These are phyloP conservation scores for Blumeria hordei DNA, from an alignment of 2,329 filamentous ascomycete genomes.

Conservation along the genomic window DNA sequence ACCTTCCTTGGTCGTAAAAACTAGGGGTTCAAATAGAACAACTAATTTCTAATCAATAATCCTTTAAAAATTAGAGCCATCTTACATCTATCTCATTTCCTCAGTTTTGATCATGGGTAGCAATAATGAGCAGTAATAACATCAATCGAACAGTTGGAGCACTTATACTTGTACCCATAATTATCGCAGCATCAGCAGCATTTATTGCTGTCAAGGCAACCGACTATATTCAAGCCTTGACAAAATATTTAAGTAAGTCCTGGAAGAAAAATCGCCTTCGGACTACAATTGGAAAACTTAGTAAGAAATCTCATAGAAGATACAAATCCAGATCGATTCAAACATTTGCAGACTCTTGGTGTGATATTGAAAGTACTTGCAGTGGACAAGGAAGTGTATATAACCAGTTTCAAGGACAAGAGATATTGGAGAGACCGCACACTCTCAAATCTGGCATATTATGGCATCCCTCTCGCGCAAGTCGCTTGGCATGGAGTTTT, in stretches of 20 bases:
- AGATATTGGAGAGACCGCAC: background rate
- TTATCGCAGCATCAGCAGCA: constrained; percentile 16
- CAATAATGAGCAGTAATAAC: constrained; percentile 10
- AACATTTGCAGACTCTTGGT: constrained; percentile 16
- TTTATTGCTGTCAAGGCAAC: constrained; percentile 13
- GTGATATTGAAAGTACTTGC: constrained; percentile 16
- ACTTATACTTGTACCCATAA: constrained; percentile 22
- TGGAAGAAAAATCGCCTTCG: constrained; percentile 10
- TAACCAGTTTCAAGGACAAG: constrained; percentile 10
- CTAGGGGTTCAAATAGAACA: background rate
- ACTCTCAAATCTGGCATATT: constrained; percentile 4
- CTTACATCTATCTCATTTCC: no score
- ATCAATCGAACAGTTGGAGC: constrained; percentile 18
- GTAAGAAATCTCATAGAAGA: constrained; percentile 9
- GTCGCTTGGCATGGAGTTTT: constrained; percentile 15
- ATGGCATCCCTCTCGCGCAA: constrained; percentile 17
- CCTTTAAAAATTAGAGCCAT: no score
- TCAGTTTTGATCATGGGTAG: constrained; percentile 15
- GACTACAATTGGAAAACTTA: constrained; percentile 12
- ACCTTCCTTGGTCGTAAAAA: background rate
- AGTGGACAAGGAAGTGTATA: constrained; percentile 8
- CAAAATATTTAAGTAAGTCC: constrained; percentile 7
- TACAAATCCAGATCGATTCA: constrained; percentile 16
- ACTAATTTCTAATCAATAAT: no score
- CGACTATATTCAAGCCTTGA: constrained; percentile 8